Base-by-base conservation (phyloP, 108 stramenopile genomes). In the Chaetoceros muelleri region DNA sequence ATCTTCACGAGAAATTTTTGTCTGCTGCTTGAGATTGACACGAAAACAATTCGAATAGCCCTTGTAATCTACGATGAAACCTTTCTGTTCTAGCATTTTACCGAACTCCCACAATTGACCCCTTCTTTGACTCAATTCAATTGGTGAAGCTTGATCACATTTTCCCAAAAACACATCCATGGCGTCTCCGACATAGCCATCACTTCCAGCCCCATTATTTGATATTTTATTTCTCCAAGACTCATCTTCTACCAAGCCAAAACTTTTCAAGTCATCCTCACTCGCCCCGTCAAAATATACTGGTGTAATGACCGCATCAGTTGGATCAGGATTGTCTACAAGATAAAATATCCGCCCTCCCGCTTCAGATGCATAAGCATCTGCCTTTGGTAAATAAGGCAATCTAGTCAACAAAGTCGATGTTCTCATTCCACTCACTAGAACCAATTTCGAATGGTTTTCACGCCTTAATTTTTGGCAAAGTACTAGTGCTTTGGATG, bases 271-370 rank as follows among this genome's bases (percentile, higher is more conserved):
- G 54, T 75, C 69, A 8, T 57, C 20, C 10, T 30, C 19, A 17
- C 46, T 50, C 13, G 63, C 58, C 2, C 73, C 76, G 23, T 61
- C 53, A 62, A 57, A 73, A 19, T 30, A 22, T 26, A 68, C 29
- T 5, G 75, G 80, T n/a, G 54, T 56, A 5, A 74, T 48, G 10
- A 67, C 26, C n/a, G 75, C 52, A 30, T 53, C 62, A 24, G 53
- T 29, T 21, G 62, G 48, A 21, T 53, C 21, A 16, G 46, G 34
- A 8, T 57, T 46, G 18, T 55, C 26, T 13, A 53, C 31, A 16
- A 80, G 78, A 63, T 85, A 86, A 65, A 83, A 85, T 45, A 90
- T 90, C 19, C 84, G 73, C 0, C 88, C 88, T 7, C 88, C 88
- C 2, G 76, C 76, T 50, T 90, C 88, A 40, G 54, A 59, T 29